Evolutionary conservation across 805 yeast species (phyloP).

Genomic region (Candida pseudoglaebosa): DNA sequence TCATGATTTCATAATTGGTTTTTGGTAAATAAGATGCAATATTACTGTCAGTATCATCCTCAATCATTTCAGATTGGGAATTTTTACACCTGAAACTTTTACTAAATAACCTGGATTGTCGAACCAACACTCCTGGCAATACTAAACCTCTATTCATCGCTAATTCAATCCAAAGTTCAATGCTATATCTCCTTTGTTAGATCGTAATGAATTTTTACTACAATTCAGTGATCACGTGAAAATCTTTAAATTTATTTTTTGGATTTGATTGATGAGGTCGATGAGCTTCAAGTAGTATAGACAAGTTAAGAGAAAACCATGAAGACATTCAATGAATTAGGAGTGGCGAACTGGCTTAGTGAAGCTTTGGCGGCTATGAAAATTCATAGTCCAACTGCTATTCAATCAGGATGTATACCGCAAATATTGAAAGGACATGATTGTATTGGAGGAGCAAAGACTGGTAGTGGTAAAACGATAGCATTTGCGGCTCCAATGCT

Average conservation of each 20-base stretch:
- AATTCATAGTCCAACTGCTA: slow-evolving; percentile 77
- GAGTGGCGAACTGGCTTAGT: slow-evolving; percentile 80
- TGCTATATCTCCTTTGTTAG: too few species aligned
- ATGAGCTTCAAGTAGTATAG: too few species aligned
- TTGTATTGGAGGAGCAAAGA: slow-evolving; percentile 97
- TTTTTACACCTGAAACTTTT: background rate
- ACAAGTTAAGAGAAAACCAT: background rate
- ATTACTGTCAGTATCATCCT: background rate
- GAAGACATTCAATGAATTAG: slow-evolving; percentile 56
- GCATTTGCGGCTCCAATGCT: slow-evolving; percentile 98
- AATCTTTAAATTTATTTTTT: background rate
- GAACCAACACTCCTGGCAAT: background rate
- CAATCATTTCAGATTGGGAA: background rate
- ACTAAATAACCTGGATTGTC: background rate
- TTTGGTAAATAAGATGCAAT: slow-evolving; percentile 5
- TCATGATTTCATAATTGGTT: background rate
- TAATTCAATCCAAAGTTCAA: too few species aligned
- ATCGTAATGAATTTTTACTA: too few species aligned
- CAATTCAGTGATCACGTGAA: slow-evolving; percentile 6
- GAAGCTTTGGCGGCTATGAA: slow-evolving; percentile 81
- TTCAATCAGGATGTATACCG: slow-evolving; percentile 88
- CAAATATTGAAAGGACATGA: slow-evolving; percentile 77
- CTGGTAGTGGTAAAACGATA: slow-evolving; percentile 96
- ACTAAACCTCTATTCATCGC: background rate
- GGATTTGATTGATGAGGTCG: too few species aligned